phyloP scores from a whole-genome alignment of 2,329 filamentous ascomycete species.

The Colletotrichum spinosum region DNA sequence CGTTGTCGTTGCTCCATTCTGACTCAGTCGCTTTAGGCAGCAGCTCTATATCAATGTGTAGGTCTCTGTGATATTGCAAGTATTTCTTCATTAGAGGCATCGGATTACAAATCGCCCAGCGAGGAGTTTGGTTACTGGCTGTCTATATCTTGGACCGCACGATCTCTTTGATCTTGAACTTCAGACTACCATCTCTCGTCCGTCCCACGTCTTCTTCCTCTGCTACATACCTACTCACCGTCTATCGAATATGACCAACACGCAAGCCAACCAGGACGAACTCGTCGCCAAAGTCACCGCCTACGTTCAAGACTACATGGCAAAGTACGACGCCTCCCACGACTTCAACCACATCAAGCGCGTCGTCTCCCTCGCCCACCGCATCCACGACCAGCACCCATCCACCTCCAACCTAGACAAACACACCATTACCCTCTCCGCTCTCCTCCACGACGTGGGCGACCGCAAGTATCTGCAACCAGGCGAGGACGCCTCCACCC shows the following conservation, averaged over 20 bases:
- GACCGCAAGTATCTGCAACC: constrained; percentile 82
- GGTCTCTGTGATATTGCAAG: too few species aligned
- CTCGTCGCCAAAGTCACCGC: constrained; percentile 68
- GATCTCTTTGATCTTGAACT: background rate
- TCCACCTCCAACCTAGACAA: constrained; percentile 54
- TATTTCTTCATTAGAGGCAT: background rate
- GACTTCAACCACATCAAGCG: constrained; percentile 88
- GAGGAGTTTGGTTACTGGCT: too few species aligned
- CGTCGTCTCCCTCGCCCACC: constrained; percentile 78
- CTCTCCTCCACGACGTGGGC: constrained; percentile 88
- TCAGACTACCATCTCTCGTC: background rate
- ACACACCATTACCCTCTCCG: constrained; percentile 73
- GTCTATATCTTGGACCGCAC: too few species aligned
- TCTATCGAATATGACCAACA: constrained; percentile 6
- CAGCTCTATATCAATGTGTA: background rate
- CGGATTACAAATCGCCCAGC: constrained; percentile 11
- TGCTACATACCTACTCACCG: background rate
- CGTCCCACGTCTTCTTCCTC: background rate
- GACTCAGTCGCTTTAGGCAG: constrained; percentile 29
- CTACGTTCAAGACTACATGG: constrained; percentile 79
- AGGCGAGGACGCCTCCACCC: constrained; percentile 66
- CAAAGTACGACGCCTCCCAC: constrained; percentile 85
- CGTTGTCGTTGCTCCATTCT: constrained; percentile 8
- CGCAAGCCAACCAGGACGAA: constrained; percentile 45
- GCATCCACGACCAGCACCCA: constrained; percentile 58